Conservation (phyloP, 2,329 filamentous ascomycete genomes). For the Septoria linicola region DNA sequence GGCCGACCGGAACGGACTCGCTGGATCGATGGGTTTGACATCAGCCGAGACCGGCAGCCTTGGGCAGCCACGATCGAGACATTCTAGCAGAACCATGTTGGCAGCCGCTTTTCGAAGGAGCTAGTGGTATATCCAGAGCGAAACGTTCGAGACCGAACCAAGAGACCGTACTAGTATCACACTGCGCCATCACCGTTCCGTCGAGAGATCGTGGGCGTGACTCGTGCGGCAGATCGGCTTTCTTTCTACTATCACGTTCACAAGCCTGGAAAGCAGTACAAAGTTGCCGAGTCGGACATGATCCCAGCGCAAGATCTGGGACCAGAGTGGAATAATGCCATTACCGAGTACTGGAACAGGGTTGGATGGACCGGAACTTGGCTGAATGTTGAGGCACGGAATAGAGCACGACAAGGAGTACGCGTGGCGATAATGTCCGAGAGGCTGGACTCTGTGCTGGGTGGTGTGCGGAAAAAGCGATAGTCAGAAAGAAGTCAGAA, state of each 20-base stretch:
- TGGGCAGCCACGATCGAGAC: conserved; percentile 2
- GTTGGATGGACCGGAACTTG: not conserved
- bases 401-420: too few species aligned
- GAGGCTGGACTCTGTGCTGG: too few species aligned
- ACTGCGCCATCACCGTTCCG: conserved; percentile 2
- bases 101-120: not conserved
- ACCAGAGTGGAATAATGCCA: conserved; percentile 3
- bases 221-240: not conserved
- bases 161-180: conserved; percentile 7
- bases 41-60: not conserved
- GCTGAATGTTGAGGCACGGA: not conserved
- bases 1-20: not conserved
- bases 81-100: not conserved
- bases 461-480: too few species aligned
- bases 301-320: not conserved
- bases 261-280: not conserved
- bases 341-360: not conserved
- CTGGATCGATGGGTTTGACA: conserved; percentile 2
- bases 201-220: not conserved
- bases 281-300: not conserved
- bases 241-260: conserved; percentile 3
- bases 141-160: not conserved
- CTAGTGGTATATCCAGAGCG: not conserved
- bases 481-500: too few species aligned
- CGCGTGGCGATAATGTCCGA: too few species aligned